phyloP scores from a whole-genome alignment of 768 basidiomycete genomes.

The Hydnomerulius pinastri region DNA sequence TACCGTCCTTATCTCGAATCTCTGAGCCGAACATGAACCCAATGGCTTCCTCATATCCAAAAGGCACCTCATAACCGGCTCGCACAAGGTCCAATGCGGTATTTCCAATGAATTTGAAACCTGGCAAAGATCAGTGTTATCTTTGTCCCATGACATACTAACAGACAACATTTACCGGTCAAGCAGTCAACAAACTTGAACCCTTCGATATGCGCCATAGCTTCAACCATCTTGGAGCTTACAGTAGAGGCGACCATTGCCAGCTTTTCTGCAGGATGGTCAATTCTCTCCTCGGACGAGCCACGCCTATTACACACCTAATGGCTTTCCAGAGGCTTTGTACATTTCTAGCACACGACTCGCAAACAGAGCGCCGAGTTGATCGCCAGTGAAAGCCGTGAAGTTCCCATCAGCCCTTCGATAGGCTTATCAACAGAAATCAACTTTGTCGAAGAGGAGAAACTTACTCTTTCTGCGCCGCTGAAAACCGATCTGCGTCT shows the following conservation, averaged over 20 bases:
- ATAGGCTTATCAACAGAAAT: conserved; percentile 4
- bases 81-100: conserved; percentile 64
- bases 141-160: not conserved
- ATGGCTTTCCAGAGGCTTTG: conserved; percentile 45
- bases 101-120: conserved; percentile 92
- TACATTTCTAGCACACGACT: conserved; percentile 45
- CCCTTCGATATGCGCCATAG: conserved; percentile 73
- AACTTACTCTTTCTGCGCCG: conserved; percentile 65
- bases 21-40: conserved; percentile 85
- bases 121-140: conserved; percentile 36
- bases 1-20: conserved; percentile 87
- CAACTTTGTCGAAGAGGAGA: not conserved
- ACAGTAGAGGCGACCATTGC: conserved; percentile 91
- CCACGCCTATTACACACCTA: conserved; percentile 44
- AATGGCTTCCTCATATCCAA: conserved; percentile 92
- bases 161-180: conserved; percentile 52
- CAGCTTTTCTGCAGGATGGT: conserved; percentile 49
- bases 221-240: conserved; percentile 86
- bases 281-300: conserved; percentile 45
- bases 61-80: conserved; percentile 71
- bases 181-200: conserved; percentile 86
- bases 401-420: conserved; percentile 51
- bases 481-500: conserved; percentile 81
- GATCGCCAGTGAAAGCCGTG: conserved; percentile 81
- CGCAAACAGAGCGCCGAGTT: conserved; percentile 67